phyloP scores from a whole-genome alignment of 805 yeast species.

The Grigorovia jiainica region DNA sequence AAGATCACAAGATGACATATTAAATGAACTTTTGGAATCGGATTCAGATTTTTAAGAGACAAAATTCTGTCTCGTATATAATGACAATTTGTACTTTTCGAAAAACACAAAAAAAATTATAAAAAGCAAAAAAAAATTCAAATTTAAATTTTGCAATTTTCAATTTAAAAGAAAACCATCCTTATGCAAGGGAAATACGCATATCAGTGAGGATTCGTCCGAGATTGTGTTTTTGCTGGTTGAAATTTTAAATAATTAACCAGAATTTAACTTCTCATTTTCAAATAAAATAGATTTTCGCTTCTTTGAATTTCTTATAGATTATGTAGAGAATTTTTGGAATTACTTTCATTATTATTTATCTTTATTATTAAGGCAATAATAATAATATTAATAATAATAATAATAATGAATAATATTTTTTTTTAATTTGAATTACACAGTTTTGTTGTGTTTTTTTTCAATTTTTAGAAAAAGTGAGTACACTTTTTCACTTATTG shows the following conservation, averaged over 20 bases:
- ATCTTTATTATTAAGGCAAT: not conserved
- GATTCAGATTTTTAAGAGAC: constrained; percentile 21
- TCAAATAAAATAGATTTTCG: constrained; percentile 30
- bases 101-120: not conserved
- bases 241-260: constrained; percentile 85
- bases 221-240: constrained; percentile 99
- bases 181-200: constrained; percentile 99
- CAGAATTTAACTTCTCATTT: constrained; percentile 64
- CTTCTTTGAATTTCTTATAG: constrained; percentile 32
- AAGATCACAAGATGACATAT: constrained; percentile 7
- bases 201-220: constrained; percentile 99
- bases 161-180: constrained; percentile 42
- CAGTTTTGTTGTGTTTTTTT: no score
- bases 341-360: constrained; percentile 17
- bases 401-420: no score
- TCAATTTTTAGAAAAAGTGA: no score
- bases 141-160: no score
- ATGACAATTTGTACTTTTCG: constrained; percentile 1
- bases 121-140: not conserved
- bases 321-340: constrained; percentile 71
- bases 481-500: no score
- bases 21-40: constrained; percentile 16
- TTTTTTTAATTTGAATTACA: no score
- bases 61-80: no score
- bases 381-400: no score